Percentiles rank a stretch among this genome's conserved stretches.
Evolutionary conservation across 371 early-diverging fungal genomes (phyloP).

Genomic region (Capillidium heterosporum): DNA sequence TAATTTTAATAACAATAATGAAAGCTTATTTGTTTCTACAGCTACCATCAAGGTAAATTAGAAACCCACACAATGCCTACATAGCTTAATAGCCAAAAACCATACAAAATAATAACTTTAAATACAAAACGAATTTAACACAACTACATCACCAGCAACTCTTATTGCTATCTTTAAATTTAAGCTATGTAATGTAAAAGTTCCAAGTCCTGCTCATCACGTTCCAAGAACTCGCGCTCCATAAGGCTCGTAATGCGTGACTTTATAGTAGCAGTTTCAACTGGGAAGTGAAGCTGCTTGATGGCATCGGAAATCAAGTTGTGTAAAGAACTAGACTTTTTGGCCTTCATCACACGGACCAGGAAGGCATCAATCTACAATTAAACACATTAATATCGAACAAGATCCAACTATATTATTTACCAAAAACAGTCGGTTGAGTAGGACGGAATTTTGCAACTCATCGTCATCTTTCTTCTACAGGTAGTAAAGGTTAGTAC

Average conservation of each 20-base stretch:
- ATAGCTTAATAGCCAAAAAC: too few species aligned
- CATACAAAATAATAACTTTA: too few species aligned
- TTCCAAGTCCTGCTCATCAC: constrained; percentile 38
- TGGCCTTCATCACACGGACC: constrained; percentile 85
- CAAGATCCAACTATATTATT: neutral
- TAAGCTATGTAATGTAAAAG: constrained; percentile 37
- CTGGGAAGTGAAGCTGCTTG: constrained; percentile 52
- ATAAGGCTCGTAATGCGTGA: constrained; percentile 79
- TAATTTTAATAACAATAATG: too few species aligned
- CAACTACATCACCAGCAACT: too few species aligned
- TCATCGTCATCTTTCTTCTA: constrained; percentile 33
- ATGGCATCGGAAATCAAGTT: constrained; percentile 51
- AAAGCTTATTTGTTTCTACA: too few species aligned
- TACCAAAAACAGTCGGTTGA: constrained; percentile 57
- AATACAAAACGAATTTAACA: too few species aligned
- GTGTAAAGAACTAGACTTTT: constrained; percentile 44
- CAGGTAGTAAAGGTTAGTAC: constrained; percentile 10
- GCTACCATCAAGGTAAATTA: too few species aligned
- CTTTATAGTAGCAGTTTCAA: constrained; percentile 58
- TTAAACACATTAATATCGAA: neutral
- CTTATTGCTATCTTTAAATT: too few species aligned
- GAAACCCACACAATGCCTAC: too few species aligned
- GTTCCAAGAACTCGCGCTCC: constrained; percentile 76
- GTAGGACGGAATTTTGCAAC: constrained; percentile 51
- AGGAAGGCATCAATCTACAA: constrained; percentile 70